phyloP scores from a whole-genome alignment of 2,329 filamentous ascomycete genomes.

The Botryosphaeria dothidea region DNA sequence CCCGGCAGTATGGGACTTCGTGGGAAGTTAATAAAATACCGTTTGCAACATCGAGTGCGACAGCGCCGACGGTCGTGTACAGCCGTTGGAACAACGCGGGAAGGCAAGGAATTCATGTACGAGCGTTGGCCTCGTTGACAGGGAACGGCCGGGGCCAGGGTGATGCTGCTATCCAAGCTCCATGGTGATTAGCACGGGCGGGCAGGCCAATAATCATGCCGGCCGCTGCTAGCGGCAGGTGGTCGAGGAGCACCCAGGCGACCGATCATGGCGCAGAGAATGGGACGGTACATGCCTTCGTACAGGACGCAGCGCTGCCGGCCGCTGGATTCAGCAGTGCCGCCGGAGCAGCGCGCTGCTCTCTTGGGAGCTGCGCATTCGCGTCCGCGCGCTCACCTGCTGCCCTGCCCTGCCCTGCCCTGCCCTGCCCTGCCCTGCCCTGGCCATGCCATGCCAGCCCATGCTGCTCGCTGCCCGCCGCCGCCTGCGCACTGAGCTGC shows the following conservation, averaged over 20 bases:
- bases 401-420: not conserved
- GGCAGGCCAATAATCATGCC: constrained; percentile 28
- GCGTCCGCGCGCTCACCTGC: not conserved
- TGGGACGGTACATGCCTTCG: constrained; percentile 15
- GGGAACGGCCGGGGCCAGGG: constrained; percentile 16
- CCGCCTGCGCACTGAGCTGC: not conserved
- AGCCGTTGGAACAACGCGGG: constrained; percentile 36
- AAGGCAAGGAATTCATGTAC: constrained; percentile 37
- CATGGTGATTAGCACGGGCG: constrained; percentile 12
- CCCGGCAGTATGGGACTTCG: constrained; percentile 34
- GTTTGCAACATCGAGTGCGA: constrained; percentile 41
- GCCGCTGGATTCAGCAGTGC: constrained; percentile 13
- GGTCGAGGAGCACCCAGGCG: constrained; percentile 19
- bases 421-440: not conserved
- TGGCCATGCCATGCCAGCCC: not conserved
- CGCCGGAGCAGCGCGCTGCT: constrained; percentile 8
- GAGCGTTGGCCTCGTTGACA: constrained; percentile 24
- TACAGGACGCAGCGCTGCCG: constrained; percentile 10
- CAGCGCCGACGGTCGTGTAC: constrained; percentile 29
- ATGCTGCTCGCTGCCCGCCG: not conserved
- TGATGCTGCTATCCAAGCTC: constrained; percentile 16
- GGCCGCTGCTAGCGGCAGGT: constrained; percentile 10
- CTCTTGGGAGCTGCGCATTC: constrained; percentile 3
- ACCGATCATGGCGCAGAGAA: constrained; percentile 21
- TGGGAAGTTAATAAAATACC: constrained; percentile 42